These are phyloP conservation scores for Huntiella decipiens DNA, from an alignment of 2,329 filamentous ascomycete species.

Conservation along the genomic window DNA sequence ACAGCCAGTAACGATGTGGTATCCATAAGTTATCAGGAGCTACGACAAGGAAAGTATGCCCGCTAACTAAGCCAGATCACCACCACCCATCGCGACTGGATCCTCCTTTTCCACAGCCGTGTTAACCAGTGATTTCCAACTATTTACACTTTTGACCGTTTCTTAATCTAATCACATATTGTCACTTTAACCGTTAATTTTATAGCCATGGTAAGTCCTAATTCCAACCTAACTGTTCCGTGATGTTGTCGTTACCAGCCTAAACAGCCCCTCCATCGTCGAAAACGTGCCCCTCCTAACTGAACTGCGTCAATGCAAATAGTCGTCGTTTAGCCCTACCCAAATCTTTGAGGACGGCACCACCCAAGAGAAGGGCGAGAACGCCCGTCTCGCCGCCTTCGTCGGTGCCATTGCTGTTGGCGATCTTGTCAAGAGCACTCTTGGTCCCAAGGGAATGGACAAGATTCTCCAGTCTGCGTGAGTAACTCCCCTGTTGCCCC, in stretches of 20 bases:
- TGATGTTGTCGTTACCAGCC: no score
- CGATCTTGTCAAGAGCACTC: conserved; percentile 89
- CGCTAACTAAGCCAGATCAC: conserved; percentile 9
- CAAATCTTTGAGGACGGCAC: conserved; percentile 98
- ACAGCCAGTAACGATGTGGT: no score
- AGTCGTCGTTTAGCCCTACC: conserved; percentile 57
- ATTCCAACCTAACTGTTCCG: not conserved
- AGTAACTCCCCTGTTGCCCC: conserved; percentile 20
- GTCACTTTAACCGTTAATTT: not conserved
- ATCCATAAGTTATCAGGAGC: conserved; percentile 6
- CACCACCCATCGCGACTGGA: conserved; percentile 7
- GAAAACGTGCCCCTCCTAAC: conserved; percentile 10
- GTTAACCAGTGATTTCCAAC: conserved; percentile 1
- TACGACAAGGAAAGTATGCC: not conserved
- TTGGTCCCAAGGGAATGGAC: conserved; percentile 98
- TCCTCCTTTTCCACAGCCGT: conserved; percentile 6
- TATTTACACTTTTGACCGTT: not conserved
- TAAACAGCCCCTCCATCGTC: not conserved
- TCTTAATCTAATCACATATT: not conserved
- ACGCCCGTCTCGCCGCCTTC: conserved; percentile 95
- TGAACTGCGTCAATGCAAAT: not conserved
- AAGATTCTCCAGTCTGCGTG: conserved; percentile 94
- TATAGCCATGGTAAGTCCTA: conserved; percentile 9
- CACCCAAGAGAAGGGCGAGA: conserved; percentile 95
- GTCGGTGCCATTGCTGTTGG: conserved; percentile 96